These are phyloP conservation scores for Ciborinia camelliae DNA, from an alignment of 2,329 filamentous ascomycete genomes.

Conservation along the genomic window DNA sequence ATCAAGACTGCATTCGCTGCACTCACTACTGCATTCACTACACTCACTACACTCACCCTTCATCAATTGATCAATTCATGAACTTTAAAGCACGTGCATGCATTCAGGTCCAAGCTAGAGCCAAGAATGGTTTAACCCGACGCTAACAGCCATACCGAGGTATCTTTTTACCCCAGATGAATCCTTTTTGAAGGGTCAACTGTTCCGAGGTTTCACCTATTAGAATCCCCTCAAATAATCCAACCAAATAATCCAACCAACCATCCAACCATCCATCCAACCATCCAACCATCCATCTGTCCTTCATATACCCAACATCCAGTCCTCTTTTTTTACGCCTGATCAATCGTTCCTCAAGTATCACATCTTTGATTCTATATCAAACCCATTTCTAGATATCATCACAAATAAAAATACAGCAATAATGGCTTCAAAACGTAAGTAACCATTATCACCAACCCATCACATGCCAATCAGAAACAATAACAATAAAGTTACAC, in stretches of 20 bases:
- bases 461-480: conserved; percentile 29
- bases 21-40: too few species aligned
- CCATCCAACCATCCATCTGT: too few species aligned
- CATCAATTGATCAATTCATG: too few species aligned
- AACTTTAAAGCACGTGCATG: not conserved
- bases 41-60: too few species aligned
- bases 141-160: conserved; percentile 29
- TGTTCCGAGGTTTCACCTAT: conserved; percentile 11
- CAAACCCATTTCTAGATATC: not conserved
- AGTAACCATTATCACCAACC: too few species aligned
- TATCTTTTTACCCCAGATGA: conserved; percentile 26
- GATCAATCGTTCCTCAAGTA: conserved; percentile 10
- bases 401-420: conserved; percentile 31
- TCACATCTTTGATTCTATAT: conserved; percentile 13
- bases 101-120: not conserved
- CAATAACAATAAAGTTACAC: not conserved
- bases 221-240: conserved; percentile 16
- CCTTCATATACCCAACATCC: not conserved
- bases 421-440: conserved; percentile 77
- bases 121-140: conserved; percentile 1
- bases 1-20: too few species aligned
- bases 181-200: not conserved
- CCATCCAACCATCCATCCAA: too few species aligned
- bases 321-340: not conserved
- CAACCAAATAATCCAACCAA: too few species aligned